Percentiles rank a stretch among this genome's conserved stretches.
These are phyloP conservation scores for Termitomyces sp. DNA, from an alignment of 768 basidiomycete genomes.

Conservation along the genomic window DNA sequence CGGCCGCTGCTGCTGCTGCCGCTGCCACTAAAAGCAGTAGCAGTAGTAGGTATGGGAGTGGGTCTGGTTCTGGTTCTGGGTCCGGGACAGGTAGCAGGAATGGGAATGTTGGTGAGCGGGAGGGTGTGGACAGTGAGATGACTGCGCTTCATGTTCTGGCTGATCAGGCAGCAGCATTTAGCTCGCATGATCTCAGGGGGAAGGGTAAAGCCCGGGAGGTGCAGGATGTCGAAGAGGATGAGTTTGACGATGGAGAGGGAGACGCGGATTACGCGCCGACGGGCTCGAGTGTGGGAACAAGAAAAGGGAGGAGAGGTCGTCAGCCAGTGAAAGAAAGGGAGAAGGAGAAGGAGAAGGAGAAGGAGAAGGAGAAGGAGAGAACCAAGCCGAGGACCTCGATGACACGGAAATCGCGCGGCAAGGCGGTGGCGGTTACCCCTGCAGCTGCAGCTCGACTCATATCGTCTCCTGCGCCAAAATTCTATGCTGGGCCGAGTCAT, in stretches of 20 bases:
- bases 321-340: slow-evolving; percentile 16
- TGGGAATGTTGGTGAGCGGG: slow-evolving; percentile 7
- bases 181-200: slow-evolving; percentile 24
- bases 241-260: slow-evolving; percentile 1
- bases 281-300: not conserved
- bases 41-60: not conserved
- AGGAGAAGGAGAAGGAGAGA: slow-evolving; percentile 1
- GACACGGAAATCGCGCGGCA: slow-evolving; percentile 14
- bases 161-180: slow-evolving; percentile 60
- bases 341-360: not conserved
- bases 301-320: slow-evolving; percentile 16
- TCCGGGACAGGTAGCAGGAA: not conserved
- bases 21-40: not conserved
- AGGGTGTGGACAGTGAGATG: slow-evolving; percentile 26
- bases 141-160: slow-evolving; percentile 71
- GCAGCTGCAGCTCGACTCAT: slow-evolving; percentile 19
- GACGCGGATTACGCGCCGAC: slow-evolving; percentile 1
- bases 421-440: not conserved
- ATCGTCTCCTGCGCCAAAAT: slow-evolving; percentile 17
- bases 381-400: not conserved
- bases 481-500: not conserved
- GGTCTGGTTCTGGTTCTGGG: not conserved
- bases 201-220: slow-evolving; percentile 14
- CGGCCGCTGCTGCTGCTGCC: not conserved
- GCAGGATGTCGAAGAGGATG: slow-evolving; percentile 6